phyloP scores from a whole-genome alignment of 768 basidiomycete genomes.

The Lactarius indigo region DNA sequence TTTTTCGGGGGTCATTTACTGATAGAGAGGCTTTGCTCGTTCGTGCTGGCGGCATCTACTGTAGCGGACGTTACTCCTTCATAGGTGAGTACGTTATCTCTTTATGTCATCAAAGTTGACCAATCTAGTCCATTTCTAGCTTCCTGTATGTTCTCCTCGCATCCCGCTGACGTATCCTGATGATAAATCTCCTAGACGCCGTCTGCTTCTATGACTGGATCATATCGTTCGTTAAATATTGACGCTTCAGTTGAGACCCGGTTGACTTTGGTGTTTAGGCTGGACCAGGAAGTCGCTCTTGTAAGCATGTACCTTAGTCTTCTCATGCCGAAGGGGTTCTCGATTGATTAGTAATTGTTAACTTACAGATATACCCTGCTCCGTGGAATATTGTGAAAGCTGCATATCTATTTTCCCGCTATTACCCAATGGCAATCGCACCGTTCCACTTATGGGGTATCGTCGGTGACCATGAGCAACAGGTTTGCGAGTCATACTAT shows the following conservation, averaged over 20 bases:
- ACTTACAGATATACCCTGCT: constrained; percentile 17
- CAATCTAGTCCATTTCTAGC: neutral
- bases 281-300: constrained; percentile 17
- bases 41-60: neutral
- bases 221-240: constrained; percentile 19
- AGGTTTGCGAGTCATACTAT: constrained; percentile 1
- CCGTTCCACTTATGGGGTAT: constrained; percentile 22
- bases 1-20: neutral
- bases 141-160: constrained; percentile 5
- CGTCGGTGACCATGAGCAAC: neutral
- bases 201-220: constrained; percentile 26
- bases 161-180: neutral
- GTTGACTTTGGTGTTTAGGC: neutral
- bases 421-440: constrained; percentile 16
- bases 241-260: neutral
- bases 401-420: constrained; percentile 22
- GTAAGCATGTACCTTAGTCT: neutral
- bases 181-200: constrained; percentile 7
- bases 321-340: neutral
- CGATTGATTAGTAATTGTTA: neutral
- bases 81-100: neutral
- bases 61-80: constrained; percentile 1
- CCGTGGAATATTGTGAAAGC: constrained; percentile 17
- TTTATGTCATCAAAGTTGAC: neutral
- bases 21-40: neutral